Evolutionary conservation across 441 rosid species (phyloP).

Genomic region (Adansonia grandidieri): DNA sequence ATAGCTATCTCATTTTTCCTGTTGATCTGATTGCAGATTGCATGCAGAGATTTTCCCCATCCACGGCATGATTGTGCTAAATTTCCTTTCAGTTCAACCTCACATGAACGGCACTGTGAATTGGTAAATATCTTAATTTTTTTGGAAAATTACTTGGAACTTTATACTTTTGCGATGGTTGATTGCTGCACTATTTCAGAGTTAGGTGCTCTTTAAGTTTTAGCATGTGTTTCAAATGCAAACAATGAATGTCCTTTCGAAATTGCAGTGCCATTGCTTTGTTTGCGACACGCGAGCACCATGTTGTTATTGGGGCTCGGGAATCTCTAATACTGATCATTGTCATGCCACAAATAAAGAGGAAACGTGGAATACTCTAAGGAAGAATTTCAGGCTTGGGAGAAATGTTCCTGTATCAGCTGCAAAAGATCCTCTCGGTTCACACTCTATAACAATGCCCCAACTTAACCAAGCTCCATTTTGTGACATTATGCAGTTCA

Average conservation of each 20-base stretch:
- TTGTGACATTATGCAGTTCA: conserved; percentile 24
- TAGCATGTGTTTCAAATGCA: not conserved
- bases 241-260: not conserved
- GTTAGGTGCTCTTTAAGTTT: not conserved
- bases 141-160: not conserved
- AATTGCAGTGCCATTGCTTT: conserved; percentile 86
- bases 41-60: conserved; percentile 93
- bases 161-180: conserved; percentile 3
- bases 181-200: conserved; percentile 1
- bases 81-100: conserved; percentile 61
- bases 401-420: conserved; percentile 32
- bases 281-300: conserved; percentile 87
- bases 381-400: conserved; percentile 51
- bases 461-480: conserved; percentile 35
- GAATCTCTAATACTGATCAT: conserved; percentile 51
- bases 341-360: conserved; percentile 86
- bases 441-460: conserved; percentile 30
- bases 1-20: not conserved
- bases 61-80: conserved; percentile 78
- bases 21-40: conserved; percentile 62
- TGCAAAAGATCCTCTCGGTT: conserved; percentile 29
- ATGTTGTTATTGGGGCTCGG: conserved; percentile 66
- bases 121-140: conserved; percentile 46
- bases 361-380: conserved; percentile 60
- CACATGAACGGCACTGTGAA: conserved; percentile 63